phyloP scores from a whole-genome alignment of 768 basidiomycete species.

The Lactifluus subvellereus region DNA sequence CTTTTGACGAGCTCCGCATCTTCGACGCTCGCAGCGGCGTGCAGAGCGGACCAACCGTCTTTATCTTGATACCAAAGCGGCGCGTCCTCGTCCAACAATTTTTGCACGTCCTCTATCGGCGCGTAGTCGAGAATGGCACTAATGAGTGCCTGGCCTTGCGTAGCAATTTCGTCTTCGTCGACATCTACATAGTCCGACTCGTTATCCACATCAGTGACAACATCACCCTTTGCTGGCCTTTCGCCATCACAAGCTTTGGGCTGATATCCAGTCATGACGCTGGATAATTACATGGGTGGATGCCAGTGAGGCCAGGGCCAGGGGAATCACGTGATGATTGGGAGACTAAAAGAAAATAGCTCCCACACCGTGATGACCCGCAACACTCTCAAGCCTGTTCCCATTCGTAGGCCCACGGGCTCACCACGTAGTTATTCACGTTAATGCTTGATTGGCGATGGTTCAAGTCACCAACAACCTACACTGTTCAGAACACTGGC shows the following conservation, averaged over 20 bases:
- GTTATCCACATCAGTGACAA: background rate
- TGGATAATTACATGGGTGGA: no score
- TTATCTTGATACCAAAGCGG: slow-evolving; percentile 89
- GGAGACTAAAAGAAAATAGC: no score
- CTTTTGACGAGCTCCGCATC: slow-evolving; percentile 55
- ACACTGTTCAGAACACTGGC: no score
- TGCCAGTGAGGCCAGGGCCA: no score
- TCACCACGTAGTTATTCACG: no score
- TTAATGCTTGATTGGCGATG: no score
- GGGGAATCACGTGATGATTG: background rate
- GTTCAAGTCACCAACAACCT: no score
- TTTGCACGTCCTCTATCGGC: slow-evolving; percentile 40
- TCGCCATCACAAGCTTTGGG: background rate
- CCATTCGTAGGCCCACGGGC: no score
- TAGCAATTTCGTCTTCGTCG: slow-evolving; percentile 25
- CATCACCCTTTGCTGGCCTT: background rate
- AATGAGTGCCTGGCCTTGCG: slow-evolving; percentile 57
- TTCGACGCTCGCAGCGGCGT: slow-evolving; percentile 78
- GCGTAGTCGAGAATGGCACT: slow-evolving; percentile 48
- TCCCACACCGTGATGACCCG: no score
- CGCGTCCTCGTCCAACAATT: slow-evolving; percentile 57
- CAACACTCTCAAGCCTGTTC: no score
- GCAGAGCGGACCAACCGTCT: slow-evolving; percentile 72
- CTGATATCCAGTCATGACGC: background rate
- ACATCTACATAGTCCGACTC: slow-evolving; percentile 24